Conservation (phyloP, 1,139 yeast genomes). For the Yamadazyma triangularis region DNA sequence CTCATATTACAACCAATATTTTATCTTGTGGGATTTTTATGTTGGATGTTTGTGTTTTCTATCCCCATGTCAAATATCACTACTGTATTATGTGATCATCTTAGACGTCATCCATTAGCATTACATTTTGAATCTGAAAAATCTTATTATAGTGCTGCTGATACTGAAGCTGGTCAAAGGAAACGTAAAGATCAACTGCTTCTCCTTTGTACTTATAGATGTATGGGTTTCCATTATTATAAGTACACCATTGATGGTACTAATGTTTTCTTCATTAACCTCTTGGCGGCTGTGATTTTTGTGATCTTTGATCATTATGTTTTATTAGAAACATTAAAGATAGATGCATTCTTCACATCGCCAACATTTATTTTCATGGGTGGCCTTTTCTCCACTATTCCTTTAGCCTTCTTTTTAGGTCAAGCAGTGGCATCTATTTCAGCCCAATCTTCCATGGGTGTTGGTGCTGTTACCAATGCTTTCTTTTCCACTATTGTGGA, state of each 20-base stretch:
- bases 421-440: conserved; percentile 98
- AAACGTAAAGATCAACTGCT: conserved; percentile 36
- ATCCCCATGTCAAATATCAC: conserved; percentile 89
- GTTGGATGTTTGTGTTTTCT: conserved; percentile 85
- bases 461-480: conserved; percentile 97
- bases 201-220: conserved; percentile 82
- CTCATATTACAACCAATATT: conserved; percentile 65
- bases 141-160: conserved; percentile 33
- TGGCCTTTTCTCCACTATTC: conserved; percentile 81
- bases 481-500: conserved; percentile 96
- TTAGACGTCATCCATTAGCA: conserved; percentile 89
- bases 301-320: conserved; percentile 77
- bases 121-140: conserved; percentile 63
- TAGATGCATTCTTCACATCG: conserved; percentile 52
- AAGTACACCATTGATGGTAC: conserved; percentile 97
- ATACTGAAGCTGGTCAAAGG: conserved; percentile 18
- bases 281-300: conserved; percentile 73
- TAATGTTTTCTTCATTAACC: conserved; percentile 83
- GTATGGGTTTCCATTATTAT: conserved; percentile 88
- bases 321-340: conserved; percentile 47
- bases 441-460: conserved; percentile 99
- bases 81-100: conserved; percentile 56
- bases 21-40: conserved; percentile 47
- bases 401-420: conserved; percentile 94
- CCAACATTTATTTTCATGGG: conserved; percentile 63